Evolutionary conservation across 2,329 filamentous ascomycete species (phyloP).

Genomic region (Calonectria pseudoreteaudii): DNA sequence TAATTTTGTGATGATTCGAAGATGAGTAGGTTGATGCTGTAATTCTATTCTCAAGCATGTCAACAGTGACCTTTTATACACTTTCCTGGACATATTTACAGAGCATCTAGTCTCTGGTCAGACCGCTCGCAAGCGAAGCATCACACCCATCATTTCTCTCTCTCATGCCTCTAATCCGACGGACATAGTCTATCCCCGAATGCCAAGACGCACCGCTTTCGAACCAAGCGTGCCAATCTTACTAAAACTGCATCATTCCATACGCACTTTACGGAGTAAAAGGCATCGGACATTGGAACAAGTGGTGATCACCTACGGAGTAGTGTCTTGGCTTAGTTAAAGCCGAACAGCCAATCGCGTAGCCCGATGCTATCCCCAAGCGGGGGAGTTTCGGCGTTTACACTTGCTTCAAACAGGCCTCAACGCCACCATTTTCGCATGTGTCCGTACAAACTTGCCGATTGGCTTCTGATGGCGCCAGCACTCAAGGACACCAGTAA

Average conservation of each 20-base stretch:
- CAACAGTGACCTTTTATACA: neutral
- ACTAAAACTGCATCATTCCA: neutral
- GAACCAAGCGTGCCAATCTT: neutral
- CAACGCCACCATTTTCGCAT: neutral
- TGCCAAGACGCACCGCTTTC: neutral
- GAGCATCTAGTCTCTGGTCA: neutral
- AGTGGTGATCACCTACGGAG: neutral
- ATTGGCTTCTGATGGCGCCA: neutral
- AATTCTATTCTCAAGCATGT: neutral
- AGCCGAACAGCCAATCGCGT: neutral
- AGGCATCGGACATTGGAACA: neutral
- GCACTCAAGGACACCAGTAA: neutral
- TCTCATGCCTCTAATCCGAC: neutral
- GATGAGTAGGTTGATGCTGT: neutral
- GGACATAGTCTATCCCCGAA: constrained; percentile 10
- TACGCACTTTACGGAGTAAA: neutral
- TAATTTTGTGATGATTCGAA: neutral
- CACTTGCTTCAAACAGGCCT: neutral
- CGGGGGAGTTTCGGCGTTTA: neutral
- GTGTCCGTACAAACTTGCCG: neutral
- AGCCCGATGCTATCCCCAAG: neutral
- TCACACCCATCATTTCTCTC: neutral
- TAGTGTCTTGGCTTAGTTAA: neutral
- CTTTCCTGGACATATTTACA: no score
- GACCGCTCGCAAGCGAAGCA: neutral